Base-by-base conservation (phyloP, 179 eudicot genomes). In the Silene noctiflora region DNA sequence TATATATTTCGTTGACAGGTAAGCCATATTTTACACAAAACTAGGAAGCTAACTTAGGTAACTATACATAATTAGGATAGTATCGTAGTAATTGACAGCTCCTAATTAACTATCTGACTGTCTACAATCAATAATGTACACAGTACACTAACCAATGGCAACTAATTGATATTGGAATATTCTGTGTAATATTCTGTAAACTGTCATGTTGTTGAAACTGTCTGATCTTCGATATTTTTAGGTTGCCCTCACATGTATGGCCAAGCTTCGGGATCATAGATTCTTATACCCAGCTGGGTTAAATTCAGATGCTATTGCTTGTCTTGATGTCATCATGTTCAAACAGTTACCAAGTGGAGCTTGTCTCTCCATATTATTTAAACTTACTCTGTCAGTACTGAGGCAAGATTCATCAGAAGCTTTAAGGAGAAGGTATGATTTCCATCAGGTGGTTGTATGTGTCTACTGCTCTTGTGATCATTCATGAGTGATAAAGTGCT, bases 211-310 rank as follows among this genome's bases (percentile, higher is more conserved):
- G 25, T 72, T 82, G 60, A 84, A 69, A 10, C 20, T 64, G 33
- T 72, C 58, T 44, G 56, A 75, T 67, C n/a, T 22, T 81, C 19
- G 55, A 48, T 79, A 56, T 61, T 4, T 68, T 33, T 80, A 95
- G 99, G 99, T 91, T 79, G 87, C 93, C 46, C 87, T 93, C 71
- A 93, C 97, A 55, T 91, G 96, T 87, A 93, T 96, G 98, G 94
- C 99, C 59, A 96, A 93, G 83, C 82, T 96, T 61, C 98, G 96
- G 14, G 99, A 93, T 73, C 96, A 90, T 83, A 85, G 98, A 82
- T 96, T 87, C 78, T 53, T 83, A 35, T 84, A 79, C 75, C 89
- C 97, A 73, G 88, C 94, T 60, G 88, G 89, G 74, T 81, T 86
- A 27, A 87, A 85, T 71, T 84, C 93, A 31, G 95, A 91, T 81